Evolutionary conservation across 169 alveolate genomes (phyloP).

Genomic region (Plasmodium gallinaceum): DNA sequence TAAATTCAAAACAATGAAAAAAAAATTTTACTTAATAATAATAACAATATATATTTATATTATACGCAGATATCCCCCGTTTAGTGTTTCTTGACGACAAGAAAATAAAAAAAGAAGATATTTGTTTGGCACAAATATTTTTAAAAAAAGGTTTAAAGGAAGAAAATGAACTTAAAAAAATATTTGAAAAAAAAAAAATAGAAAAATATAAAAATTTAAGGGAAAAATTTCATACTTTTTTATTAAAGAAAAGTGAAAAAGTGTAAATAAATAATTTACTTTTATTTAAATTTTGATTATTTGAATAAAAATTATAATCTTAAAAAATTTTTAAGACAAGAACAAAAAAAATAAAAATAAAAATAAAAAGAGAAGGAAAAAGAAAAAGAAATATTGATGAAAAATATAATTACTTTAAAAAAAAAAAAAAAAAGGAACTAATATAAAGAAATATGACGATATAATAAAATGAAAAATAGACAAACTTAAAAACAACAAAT

Average conservation of each 20-base stretch:
- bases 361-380: no score
- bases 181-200: conserved; percentile 36
- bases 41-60: not conserved
- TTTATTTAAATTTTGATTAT: no score
- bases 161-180: conserved; percentile 65
- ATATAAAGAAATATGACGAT: no score
- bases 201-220: conserved; percentile 56
- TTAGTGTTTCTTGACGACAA: conserved; percentile 58
- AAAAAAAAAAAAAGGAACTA: no score
- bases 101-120: conserved; percentile 57
- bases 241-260: conserved; percentile 25
- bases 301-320: no score
- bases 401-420: no score
- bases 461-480: no score
- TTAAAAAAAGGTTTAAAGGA: conserved; percentile 38
- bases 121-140: conserved; percentile 50
- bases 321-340: no score
- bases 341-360: no score
- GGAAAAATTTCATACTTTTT: conserved; percentile 44
- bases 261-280: not conserved
- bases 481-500: no score
- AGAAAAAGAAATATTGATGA: no score
- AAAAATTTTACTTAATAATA: not conserved
- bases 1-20: no score
- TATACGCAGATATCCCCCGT: conserved; percentile 31